phyloP scores from a whole-genome alignment of 306 rosid genomes.

The Cucurbita argyrosperma region DNA sequence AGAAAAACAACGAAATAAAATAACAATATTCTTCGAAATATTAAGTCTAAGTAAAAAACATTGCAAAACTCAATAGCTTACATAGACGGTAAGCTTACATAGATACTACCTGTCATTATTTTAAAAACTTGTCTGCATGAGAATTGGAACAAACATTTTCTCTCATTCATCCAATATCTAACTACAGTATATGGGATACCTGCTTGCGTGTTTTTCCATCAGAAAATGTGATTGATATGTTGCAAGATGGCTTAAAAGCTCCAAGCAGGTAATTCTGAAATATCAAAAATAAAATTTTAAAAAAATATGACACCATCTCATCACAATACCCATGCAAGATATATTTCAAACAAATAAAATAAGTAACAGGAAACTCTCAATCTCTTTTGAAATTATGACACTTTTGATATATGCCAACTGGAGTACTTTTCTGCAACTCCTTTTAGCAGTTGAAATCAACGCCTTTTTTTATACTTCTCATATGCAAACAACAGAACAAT shows the following conservation, averaged over 20 bases:
- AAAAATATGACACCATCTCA: background rate
- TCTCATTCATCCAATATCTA: background rate
- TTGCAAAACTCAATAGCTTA: background rate
- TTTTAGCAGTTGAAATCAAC: background rate
- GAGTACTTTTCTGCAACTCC: background rate
- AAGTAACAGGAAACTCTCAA: background rate
- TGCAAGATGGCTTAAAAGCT: conserved; percentile 98
- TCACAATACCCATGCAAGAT: background rate
- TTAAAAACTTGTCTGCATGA: background rate
- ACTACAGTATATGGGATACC: conserved; percentile 23
- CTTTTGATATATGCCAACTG: background rate
- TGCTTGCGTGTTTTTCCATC: conserved; percentile 95
- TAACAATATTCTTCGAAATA: background rate
- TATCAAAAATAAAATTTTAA: background rate
- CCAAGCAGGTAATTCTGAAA: conserved; percentile 85
- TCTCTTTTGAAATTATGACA: no score
- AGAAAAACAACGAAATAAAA: background rate
- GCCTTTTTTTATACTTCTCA: background rate
- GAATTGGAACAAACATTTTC: background rate
- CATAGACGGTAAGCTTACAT: background rate
- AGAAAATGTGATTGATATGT: conserved; percentile 52
- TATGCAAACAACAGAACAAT: background rate
- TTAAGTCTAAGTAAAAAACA: background rate
- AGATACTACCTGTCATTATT: background rate
- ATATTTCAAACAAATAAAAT: background rate